These are phyloP conservation scores for Cornus suecica DNA, from an alignment of 148 eudicot species.

Conservation along the genomic window DNA sequence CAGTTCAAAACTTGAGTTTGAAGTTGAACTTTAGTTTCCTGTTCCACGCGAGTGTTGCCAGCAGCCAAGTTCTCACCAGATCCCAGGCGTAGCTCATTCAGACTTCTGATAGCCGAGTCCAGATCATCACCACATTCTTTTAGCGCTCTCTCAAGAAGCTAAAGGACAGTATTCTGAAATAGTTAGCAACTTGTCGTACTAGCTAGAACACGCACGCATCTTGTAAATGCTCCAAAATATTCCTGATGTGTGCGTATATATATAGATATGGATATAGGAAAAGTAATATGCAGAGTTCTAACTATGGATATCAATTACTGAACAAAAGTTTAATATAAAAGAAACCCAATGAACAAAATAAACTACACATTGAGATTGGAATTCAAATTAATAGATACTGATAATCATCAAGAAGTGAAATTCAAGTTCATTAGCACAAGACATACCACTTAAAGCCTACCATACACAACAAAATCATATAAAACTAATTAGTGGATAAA, in stretches of 20 bases:
- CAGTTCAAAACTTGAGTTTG: conserved; percentile 28
- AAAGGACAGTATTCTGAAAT: conserved; percentile 7
- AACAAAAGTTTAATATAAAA: too few relatives aligned
- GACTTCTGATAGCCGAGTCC: conserved; percentile 69
- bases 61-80: conserved; percentile 30
- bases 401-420: too few relatives aligned
- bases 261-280: too few relatives aligned
- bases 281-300: too few relatives aligned
- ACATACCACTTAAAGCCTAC: too few relatives aligned
- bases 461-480: too few relatives aligned
- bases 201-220: background rate
- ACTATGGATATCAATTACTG: background rate
- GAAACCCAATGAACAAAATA: too few relatives aligned
- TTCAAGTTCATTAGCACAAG: too few relatives aligned
- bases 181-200: background rate
- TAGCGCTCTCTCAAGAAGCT: conserved; percentile 77
- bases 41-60: conserved; percentile 26
- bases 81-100: conserved; percentile 71
- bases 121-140: conserved; percentile 72
- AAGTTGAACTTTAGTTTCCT: conserved; percentile 27
- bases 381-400: too few relatives aligned
- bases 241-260: too few relatives aligned
- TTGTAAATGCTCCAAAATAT: background rate
- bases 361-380: too few relatives aligned
- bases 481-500: too few relatives aligned